Base-by-base conservation (phyloP, 140 eudicot species). In the Senecio squalidus region DNA sequence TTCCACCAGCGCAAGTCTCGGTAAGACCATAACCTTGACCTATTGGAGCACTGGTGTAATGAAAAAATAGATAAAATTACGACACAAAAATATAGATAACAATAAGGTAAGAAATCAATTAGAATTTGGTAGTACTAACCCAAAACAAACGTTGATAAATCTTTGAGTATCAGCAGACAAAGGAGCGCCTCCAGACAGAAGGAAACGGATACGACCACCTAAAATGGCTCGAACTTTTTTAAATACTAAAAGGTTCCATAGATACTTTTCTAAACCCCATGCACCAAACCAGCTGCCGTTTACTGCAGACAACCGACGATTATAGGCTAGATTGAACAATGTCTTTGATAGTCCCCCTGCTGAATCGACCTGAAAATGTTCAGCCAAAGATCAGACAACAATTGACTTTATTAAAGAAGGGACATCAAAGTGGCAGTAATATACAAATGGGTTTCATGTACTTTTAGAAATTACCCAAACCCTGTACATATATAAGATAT, bases 1-100 rank as follows among this genome's bases (percentile, higher is more conserved):
- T 77, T 58, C 96, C 98, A 55, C 98, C 98, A 61, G 98, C 98
- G 76, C 98, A 92, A 14, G 98, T 92, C 79, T 92, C 98, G 4
- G 98, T 92, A 51, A 92, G 95, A 60, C 98, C 98, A 64, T 92
- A 92, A 46, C 98, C 98, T 87, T 92, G 98, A 55, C 98, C 98
- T 60, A 92, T 87, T 68, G 96, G 98, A 75, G 93, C 95, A 57
- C 98, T 92, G 77, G 16, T 54, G 33, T 52, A 49, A 14, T 9
- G 36, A 25, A 41, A 9, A 59, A 4, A 44, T 28, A 6, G 4
- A 70, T 15, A 24, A 39, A 4, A 14, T 27, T 43, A 33, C 34
- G 5, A 50, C 24, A 6, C 14, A 60, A 28, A 23, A 30, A 44
- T 25, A 26, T 9, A 45, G 25, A 5, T 27, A 9, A 21, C 14